Base-by-base conservation (phyloP, 345 rosid species). In the Eucalyptus decipiens region DNA sequence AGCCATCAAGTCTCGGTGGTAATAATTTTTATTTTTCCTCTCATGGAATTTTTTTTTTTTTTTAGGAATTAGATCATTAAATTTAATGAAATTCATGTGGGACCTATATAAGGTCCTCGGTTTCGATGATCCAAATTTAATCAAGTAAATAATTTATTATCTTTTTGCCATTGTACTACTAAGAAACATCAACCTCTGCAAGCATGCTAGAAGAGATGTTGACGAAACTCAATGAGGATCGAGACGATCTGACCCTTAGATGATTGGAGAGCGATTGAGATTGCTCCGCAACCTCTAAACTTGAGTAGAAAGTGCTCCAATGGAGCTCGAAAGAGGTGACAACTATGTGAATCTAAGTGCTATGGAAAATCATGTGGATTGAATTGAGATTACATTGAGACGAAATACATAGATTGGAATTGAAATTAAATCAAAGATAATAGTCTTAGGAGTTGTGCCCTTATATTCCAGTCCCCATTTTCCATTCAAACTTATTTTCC, bases 201-300 rank as follows among this genome's bases (percentile, higher is more conserved):
- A 17, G 43, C 81, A 7, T 37, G 81, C 24, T 24, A 19, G 14
- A 72, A 34, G 45, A 37, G 14, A 10, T 72, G 81, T 1, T 37
- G 26, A 37, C 6, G 3, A 32, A 9, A 69, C 37, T 69, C 24
- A 67, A 17, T 1, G 23, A 17, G 2, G 1, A 69, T 32, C 42
- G 12, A 69, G 80, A 69, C 2, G 3, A 32, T 32, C 0, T 5
- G 10, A 67, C 17, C 4, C 19, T 21, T 17, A 69, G 5, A 19
- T 3, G 56, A 52, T 62, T 67, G 21, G 21, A n/a, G 21, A 16
- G 76, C 40, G 21, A 8, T 67, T 8, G 40, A n/a, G 40, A 67
- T 67, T 16, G 19, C 21, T 7, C 19, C 10, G 11, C 23, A 0
- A 17, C 21, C 1, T 52, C 11, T 1, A 3, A 40, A n/a, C 23